phyloP scores from a whole-genome alignment of 1,284 basidiomycete genomes.

The Spongiforma sp. region DNA sequence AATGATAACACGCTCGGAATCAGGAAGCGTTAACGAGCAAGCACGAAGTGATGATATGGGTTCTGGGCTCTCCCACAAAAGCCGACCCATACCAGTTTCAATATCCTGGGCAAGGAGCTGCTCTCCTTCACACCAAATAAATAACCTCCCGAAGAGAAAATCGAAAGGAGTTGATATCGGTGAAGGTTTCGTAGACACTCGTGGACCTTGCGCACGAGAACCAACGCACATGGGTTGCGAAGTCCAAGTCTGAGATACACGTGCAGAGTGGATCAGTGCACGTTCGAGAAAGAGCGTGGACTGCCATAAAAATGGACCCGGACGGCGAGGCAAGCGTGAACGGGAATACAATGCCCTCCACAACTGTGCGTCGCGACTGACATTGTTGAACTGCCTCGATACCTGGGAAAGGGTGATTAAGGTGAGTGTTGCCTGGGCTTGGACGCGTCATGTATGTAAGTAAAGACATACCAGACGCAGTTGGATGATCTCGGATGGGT shows the following conservation, averaged over 20 bases:
- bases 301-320: constrained; percentile 31
- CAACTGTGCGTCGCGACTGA: constrained; percentile 22
- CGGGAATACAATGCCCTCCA: constrained; percentile 24
- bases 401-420: constrained; percentile 21
- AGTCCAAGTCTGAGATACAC: constrained; percentile 28
- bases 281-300: constrained; percentile 26
- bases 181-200: constrained; percentile 15
- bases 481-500: constrained; percentile 23
- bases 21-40: constrained; percentile 25
- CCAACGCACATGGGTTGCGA: constrained; percentile 19
- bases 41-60: constrained; percentile 26
- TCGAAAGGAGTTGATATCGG: constrained; percentile 21
- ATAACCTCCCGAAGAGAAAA: constrained; percentile 31
- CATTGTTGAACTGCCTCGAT: constrained; percentile 22
- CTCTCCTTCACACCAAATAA: constrained; percentile 28
- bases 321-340: constrained; percentile 25
- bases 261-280: constrained; percentile 22
- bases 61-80: constrained; percentile 20
- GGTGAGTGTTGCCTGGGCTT: too few relatives aligned
- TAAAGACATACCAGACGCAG: constrained; percentile 28
- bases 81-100: constrained; percentile 27
- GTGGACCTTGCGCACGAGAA: constrained; percentile 24
- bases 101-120: constrained; percentile 28
- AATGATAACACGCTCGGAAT: constrained; percentile 25
- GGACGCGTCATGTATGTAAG: too few relatives aligned